phyloP scores from a whole-genome alignment of 2,329 filamentous ascomycete genomes.

The Alternaria conjuncta region DNA sequence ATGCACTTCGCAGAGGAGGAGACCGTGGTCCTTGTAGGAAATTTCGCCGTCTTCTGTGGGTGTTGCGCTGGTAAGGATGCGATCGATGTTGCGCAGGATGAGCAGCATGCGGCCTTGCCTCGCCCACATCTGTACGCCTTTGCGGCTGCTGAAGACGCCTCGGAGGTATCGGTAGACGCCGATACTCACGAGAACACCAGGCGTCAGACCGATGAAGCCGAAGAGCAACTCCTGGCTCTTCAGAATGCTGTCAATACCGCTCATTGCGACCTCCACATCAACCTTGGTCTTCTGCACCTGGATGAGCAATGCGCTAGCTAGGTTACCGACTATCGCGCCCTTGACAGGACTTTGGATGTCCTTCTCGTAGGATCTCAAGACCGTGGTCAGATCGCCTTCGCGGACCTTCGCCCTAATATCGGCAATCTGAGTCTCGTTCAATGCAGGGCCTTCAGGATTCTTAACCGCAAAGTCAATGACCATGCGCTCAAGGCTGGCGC shows the following conservation, averaged over 20 bases:
- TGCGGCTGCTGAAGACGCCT: conserved; percentile 72
- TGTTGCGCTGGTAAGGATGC: conserved; percentile 58
- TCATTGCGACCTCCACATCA: conserved; percentile 94
- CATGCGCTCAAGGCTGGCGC: conserved; percentile 94
- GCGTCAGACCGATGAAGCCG: conserved; percentile 92
- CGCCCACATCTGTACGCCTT: conserved; percentile 68
- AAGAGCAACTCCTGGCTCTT: conserved; percentile 98
- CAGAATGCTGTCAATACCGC: conserved; percentile 90
- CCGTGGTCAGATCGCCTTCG: conserved; percentile 91
- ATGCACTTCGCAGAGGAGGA: conserved; percentile 89
- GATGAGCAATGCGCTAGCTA: conserved; percentile 88
- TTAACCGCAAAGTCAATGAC: conserved; percentile 94
- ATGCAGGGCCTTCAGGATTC: conserved; percentile 69
- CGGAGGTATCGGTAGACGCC: conserved; percentile 75
- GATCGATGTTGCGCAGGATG: conserved; percentile 86
- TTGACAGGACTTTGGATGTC: conserved; percentile 82
- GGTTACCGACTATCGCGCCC: conserved; percentile 82
- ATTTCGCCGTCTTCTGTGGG: conserved; percentile 76
- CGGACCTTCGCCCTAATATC: conserved; percentile 80
- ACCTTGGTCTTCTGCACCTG: conserved; percentile 99
- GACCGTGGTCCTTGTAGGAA: conserved; percentile 89
- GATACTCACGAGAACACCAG: conserved; percentile 86
- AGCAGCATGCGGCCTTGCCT: conserved; percentile 75
- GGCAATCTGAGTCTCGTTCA: conserved; percentile 73
- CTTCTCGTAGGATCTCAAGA: conserved; percentile 88